Percentiles rank a stretch among this genome's conserved stretches.
phyloP scores from a whole-genome alignment of 2,329 filamentous ascomycete genomes.

The Myotisia sp. region DNA sequence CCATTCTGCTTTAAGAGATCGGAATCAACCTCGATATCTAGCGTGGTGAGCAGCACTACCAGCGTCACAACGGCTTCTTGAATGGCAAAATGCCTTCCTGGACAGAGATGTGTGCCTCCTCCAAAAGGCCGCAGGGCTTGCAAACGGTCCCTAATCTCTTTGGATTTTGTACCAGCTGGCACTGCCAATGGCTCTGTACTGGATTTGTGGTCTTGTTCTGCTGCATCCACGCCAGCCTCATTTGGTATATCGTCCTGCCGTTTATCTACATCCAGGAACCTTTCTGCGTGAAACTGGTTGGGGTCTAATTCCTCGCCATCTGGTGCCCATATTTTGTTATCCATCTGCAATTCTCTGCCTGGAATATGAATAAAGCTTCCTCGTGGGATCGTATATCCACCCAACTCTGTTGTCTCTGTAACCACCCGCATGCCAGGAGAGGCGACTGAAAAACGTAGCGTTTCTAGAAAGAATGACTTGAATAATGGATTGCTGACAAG shows the following conservation, averaged over 20 bases:
- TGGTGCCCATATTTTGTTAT: constrained; percentile 7
- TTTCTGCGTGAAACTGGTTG: constrained; percentile 7
- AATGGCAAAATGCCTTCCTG: constrained; percentile 9
- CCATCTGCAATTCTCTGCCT: constrained; percentile 8
- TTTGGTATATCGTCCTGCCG: not conserved
- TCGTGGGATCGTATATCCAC: constrained; percentile 8
- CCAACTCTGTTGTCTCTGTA: constrained; percentile 8
- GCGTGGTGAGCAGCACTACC: constrained; percentile 7
- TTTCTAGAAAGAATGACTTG: constrained; percentile 10
- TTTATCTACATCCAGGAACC: constrained; percentile 7
- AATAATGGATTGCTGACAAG: constrained; percentile 6
- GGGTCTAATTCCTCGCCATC: not conserved
- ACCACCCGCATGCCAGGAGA: constrained; percentile 7
- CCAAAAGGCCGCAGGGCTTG: constrained; percentile 8
- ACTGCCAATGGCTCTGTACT: constrained; percentile 7
- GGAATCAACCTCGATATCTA: constrained; percentile 11
- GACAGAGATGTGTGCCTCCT: constrained; percentile 7
- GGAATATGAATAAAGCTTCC: constrained; percentile 6
- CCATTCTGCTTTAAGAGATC: constrained; percentile 7
- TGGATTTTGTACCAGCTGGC: constrained; percentile 6
- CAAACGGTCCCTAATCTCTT: constrained; percentile 7
- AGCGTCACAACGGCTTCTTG: constrained; percentile 6
- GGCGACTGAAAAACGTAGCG: constrained; percentile 7
- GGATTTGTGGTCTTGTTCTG: not conserved
- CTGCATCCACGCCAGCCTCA: not conserved